These are phyloP conservation scores for Podospora tetraspora DNA, from an alignment of 495 filamentous ascomycete genomes.

Conservation along the genomic window DNA sequence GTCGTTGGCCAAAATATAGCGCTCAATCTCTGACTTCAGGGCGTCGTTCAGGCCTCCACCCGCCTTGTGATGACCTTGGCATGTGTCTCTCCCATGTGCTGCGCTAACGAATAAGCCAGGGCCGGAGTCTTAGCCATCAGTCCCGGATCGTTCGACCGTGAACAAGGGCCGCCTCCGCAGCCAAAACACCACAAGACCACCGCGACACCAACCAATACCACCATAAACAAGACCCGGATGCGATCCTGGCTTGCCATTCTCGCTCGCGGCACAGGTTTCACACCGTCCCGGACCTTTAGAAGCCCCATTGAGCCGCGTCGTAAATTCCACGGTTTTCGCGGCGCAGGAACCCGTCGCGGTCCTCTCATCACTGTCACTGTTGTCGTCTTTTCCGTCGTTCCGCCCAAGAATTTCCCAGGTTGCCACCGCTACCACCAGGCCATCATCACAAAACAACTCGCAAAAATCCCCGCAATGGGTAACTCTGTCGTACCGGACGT, in stretches of 20 bases:
- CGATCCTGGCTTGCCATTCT: constrained; percentile 15
- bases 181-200: neutral
- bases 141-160: neutral
- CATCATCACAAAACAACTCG: neutral
- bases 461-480: constrained; percentile 28
- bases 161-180: neutral
- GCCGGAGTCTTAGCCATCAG: neutral
- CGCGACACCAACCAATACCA: neutral
- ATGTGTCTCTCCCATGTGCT: no score
- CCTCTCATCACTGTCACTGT: neutral
- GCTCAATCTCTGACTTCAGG: no score
- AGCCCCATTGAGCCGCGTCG: neutral
- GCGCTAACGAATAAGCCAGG: no score
- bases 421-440: neutral
- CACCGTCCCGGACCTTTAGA: neutral
- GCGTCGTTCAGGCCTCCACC: no score
- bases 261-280: neutral
- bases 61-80: no score
- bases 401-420: neutral
- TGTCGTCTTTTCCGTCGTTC: neutral
- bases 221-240: constrained; percentile 7
- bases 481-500: constrained; percentile 23
- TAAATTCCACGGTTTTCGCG: neutral
- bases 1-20: no score
- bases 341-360: neutral